Base-by-base conservation (phyloP, 192 early-diverging fungal species). In the Phlyctochytrium bullatum region DNA sequence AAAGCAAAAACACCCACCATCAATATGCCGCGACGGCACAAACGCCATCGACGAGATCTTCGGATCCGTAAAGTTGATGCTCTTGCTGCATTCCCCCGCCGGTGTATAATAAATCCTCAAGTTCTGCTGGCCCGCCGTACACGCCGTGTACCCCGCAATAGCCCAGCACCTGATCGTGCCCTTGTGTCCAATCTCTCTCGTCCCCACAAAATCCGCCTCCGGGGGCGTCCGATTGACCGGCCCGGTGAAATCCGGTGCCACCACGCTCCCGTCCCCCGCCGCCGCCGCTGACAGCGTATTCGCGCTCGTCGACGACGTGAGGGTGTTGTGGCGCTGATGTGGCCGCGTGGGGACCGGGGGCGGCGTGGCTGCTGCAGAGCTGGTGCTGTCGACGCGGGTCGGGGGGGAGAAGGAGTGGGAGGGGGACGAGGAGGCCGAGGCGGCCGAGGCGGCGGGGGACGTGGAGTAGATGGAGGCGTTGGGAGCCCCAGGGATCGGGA, bases 171-270 rank as follows among this genome's bases (percentile, higher is more conserved):
- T 57, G 62, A 76, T 34, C 57, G 74, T 23, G 59, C 85, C 64
- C 74, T 80, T 76, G 65, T 83, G 78, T 47, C 73, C 62, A 51
- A 85, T 54, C 61, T 80, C 77, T 50, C 74, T 71, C 59, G 70
- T 76, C 6, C 68, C 68, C 30, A 80, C 68, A 23, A 61, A 31
- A 36, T 84, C 72, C 36, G 84, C 74, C 14, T 73, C 52, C 0
- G 90, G 88, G 0, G 83, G 77, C 1, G 83, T 76, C 52, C 87
- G 80, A 64, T 87, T 88, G 10, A 82, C 80, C 27, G 75, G 60
- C 27, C 78, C 70, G 35, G 78, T 20, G 27, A 57, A 65, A 58
- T 87, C 83, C 12, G 87, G 87, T 24, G 25, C 27, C 4, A 57
- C n/a, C 10, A 50, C 12, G 12, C n/a, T 50, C 12, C n/a, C 40